Conservation (phyloP, 148 eudicot species). For the Limonium bicolor region DNA sequence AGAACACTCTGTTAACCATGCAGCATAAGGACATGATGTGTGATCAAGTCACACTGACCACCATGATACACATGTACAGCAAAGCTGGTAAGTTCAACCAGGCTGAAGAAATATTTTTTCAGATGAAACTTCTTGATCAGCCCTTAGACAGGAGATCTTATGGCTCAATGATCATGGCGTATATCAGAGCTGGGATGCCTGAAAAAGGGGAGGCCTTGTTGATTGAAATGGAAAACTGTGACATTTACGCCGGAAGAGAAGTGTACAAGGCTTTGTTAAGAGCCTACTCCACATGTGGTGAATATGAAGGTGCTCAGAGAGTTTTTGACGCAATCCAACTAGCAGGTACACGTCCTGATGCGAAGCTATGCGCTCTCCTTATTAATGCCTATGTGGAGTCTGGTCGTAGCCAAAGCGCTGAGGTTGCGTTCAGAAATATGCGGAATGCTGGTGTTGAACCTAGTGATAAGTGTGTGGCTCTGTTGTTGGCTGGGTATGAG, state of each 20-base stretch:
- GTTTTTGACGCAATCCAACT: constrained; percentile 63
- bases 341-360: constrained; percentile 66
- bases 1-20: constrained; percentile 42
- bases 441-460: constrained; percentile 58
- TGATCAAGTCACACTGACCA: constrained; percentile 78
- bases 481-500: constrained; percentile 49
- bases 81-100: constrained; percentile 54
- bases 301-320: constrained; percentile 69
- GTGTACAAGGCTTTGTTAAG: constrained; percentile 80
- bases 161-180: constrained; percentile 94
- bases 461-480: constrained; percentile 64
- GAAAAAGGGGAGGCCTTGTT: constrained; percentile 44
- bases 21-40: constrained; percentile 36
- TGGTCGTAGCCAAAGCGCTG: constrained; percentile 49
- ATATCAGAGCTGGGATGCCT: constrained; percentile 52
- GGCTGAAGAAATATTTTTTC: constrained; percentile 58
- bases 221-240: constrained; percentile 52
- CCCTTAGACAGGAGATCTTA: constrained; percentile 68
- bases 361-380: constrained; percentile 56
- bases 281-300: constrained; percentile 79
- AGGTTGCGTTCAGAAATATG: constrained; percentile 49
- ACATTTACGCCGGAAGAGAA: constrained; percentile 61
- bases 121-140: constrained; percentile 57
- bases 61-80: constrained; percentile 86
- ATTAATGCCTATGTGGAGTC: constrained; percentile 63